Evolutionary conservation across 208 protist species (phyloP), one percentile per base, ranked within the genome.

Genomic region (Phytomonas sp.): DNA sequence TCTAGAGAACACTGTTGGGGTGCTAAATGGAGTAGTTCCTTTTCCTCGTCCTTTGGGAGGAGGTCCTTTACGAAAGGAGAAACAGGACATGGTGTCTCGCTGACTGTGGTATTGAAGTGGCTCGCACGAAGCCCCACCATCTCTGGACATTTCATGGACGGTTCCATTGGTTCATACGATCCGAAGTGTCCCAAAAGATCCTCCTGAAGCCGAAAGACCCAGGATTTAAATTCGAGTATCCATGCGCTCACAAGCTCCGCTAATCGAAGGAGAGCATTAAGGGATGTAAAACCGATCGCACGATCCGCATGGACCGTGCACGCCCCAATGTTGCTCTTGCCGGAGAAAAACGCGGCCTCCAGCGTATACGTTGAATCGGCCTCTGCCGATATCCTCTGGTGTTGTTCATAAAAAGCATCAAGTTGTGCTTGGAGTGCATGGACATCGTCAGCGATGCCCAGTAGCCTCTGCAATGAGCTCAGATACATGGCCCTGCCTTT

Each of bases 121-220:
- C 45, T 56, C 19, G 19, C 23, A 26, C 45, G 2, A 1, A 19
- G 19, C 19, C 45, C 45, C 19, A 26, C 26, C 45, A 26, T 56
- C 45, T 4, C 45, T 26, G 19, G 10, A 23, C 45, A 11, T 26
- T 12, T 67, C 69, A 16, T 31, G n/a, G 3, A 42, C 34, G 10
- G 33, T 30, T 1, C 30, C 34, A 29, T 11, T 11, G 26, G 16
- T 36, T 11, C 29, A 16, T 37, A 62, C 0, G 42, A 34, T 11
- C 34, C 67, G 60, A 63, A 67, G 31, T 74, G 3, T 3, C 37
- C 59, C 2, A 70, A 14, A 2, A 79, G 61, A 33, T 63, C 77
- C 56, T 81, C 79, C 62, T 86, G 81, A 32, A 84, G 34, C 31
- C 75, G 59, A 45, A 91, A 56, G 0, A 56, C 45, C 45, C 45